phyloP scores from a whole-genome alignment of 2,329 filamentous ascomycete genomes.

The Xylaria sp. region DNA sequence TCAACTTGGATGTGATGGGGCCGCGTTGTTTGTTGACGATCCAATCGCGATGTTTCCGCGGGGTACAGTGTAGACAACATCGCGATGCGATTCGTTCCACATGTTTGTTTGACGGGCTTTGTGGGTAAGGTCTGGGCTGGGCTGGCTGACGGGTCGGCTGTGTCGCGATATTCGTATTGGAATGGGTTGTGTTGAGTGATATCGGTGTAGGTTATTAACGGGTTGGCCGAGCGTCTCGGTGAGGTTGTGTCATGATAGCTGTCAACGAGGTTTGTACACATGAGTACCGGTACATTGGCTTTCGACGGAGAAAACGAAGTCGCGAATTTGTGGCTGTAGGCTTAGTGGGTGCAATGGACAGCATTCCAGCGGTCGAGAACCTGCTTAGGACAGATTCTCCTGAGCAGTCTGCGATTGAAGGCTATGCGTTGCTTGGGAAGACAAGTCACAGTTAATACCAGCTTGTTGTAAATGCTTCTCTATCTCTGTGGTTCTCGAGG shows the following conservation, averaged over 20 bases:
- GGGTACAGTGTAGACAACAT: conserved; percentile 7
- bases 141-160: neutral
- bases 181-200: neutral
- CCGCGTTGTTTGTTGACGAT: neutral
- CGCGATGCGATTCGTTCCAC: conserved; percentile 16
- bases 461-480: neutral
- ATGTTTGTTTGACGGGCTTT: neutral
- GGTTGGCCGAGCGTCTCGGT: neutral
- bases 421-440: neutral
- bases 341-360: neutral
- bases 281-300: conserved; percentile 19
- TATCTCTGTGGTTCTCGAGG: neutral
- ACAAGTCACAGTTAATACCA: neutral
- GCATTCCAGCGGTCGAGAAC: neutral
- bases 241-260: neutral
- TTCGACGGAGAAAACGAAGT: neutral
- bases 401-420: neutral
- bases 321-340: neutral
- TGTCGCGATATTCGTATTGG: neutral
- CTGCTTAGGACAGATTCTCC: neutral
- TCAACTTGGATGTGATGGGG: neutral
- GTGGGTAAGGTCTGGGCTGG: neutral
- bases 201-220: neutral
- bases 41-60: neutral
- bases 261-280: neutral